Percentiles rank a stretch among this genome's conserved stretches.
Evolutionary conservation across 768 basidiomycete genomes (phyloP).

Genomic region (Atractiella rhizophila): DNA sequence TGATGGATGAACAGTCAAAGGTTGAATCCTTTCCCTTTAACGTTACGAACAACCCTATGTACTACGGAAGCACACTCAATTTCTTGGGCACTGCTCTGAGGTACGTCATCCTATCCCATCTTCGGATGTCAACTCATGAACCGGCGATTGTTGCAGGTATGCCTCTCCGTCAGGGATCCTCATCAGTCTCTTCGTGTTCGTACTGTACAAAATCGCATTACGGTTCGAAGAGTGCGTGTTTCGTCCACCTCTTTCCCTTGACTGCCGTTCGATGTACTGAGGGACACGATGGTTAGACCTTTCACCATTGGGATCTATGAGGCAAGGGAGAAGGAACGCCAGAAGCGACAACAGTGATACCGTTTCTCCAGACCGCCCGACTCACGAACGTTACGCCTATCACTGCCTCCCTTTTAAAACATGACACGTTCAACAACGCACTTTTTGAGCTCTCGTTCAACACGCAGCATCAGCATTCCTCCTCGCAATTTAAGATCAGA

Average conservation of each 20-base stretch:
- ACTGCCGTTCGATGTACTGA: too few relatives aligned
- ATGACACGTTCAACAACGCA: background rate
- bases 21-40: constrained; percentile 98
- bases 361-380: background rate
- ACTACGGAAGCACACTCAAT: constrained; percentile 76
- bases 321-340: constrained; percentile 2
- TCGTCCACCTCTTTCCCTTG: constrained; percentile 2
- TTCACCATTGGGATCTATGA: too few relatives aligned
- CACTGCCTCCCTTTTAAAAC: background rate
- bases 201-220: constrained; percentile 61
- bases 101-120: constrained; percentile 26
- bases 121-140: background rate
- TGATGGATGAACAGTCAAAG: constrained; percentile 7
- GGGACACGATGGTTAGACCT: too few relatives aligned
- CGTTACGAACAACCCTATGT: constrained; percentile 79
- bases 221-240: constrained; percentile 45
- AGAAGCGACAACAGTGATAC: background rate
- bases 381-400: background rate
- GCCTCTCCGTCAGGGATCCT: constrained; percentile 62
- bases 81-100: constrained; percentile 68
- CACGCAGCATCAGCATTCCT: background rate
- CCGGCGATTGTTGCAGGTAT: constrained; percentile 29
- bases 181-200: constrained; percentile 53
- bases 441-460: background rate
- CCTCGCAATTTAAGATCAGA: too few relatives aligned